Base-by-base conservation (phyloP, 2,329 filamentous ascomycete genomes). In the Colletotrichum sp. region DNA sequence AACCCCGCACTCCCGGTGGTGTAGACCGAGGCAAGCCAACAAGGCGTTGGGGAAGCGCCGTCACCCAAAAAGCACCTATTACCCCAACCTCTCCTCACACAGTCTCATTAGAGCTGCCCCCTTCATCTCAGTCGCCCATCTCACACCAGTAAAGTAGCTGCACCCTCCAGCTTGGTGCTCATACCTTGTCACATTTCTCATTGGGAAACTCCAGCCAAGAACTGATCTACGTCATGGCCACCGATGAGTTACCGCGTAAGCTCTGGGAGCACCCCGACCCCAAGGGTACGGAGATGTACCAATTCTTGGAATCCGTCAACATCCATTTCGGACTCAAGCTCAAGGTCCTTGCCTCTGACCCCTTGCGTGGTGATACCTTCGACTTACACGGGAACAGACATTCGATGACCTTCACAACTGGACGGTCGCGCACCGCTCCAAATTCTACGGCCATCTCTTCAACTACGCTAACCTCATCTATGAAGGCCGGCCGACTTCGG, bases 381-480 rank as follows among this genome's bases (percentile, higher is more conserved):
- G 15, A 65, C 73, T 69, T 69, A 76, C 62, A 69, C 3, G 9
- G 31, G 29, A 29, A 6, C 76, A 94, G 89, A 91, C 88, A 5
- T 97, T 93, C 81, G 83, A 89, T 66, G 92, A 95, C 18, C 85
- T 97, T 8, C 92, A 95, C 80, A 82, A 87, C 70, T 97, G 90
- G 87, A 95, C 94, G 29, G 86, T 93, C 74, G 82, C 87, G 18
- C 85, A 90, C 38, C 90, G 92, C 43, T 82, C 85, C 12, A 87
- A 90, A 59, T 96, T 96, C 84, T 95, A 90, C 87, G 85, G 86
- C 8, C 88, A 91, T 74, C 82, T 92, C 63, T 94, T 94, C 84
- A 84, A 90, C 29, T 87, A 86, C 66, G 84, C 89, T 74, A 86
- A 88, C 62, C 84, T 93, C 70, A 91, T 95, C 76, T 87, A 95